These are phyloP conservation scores for Cordyceps pruinosa DNA, from an alignment of 2,329 filamentous ascomycete genomes.

Conservation along the genomic window DNA sequence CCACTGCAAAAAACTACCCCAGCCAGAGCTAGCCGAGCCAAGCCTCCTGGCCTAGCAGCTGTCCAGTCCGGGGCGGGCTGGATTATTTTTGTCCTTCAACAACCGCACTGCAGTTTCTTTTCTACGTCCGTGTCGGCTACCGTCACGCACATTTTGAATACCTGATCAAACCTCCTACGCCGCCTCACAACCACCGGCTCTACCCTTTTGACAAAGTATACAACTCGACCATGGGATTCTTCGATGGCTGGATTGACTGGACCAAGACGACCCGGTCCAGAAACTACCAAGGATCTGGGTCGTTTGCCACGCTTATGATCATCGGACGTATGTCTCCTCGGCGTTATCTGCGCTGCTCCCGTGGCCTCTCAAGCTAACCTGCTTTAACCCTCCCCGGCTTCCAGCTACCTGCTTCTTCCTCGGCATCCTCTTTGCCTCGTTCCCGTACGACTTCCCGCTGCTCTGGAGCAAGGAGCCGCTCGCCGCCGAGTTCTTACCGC, in stretches of 20 bases:
- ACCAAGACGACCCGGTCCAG: conserved; percentile 51
- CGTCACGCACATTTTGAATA: neutral
- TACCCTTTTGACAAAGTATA: neutral
- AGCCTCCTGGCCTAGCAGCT: neutral
- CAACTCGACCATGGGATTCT: conserved; percentile 10
- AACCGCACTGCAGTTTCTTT: neutral
- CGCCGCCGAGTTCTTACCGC: conserved; percentile 64
- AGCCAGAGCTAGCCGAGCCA: neutral
- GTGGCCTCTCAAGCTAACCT: neutral
- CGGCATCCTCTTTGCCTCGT: conserved; percentile 90
- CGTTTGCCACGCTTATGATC: conserved; percentile 95
- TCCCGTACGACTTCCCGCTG: conserved; percentile 91
- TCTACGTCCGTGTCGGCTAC: neutral
- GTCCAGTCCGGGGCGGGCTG: neutral
- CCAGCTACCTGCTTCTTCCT: conserved; percentile 93
- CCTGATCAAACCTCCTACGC: neutral
- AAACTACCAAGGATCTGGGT: conserved; percentile 54
- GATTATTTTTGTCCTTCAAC: neutral
- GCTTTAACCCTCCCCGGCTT: too few species aligned
- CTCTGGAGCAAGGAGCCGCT: conserved; percentile 68
- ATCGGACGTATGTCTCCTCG: conserved; percentile 69
- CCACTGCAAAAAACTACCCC: neutral
- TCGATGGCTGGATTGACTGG: conserved; percentile 40
- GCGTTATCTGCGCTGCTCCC: neutral
- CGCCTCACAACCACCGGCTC: neutral